A percentile compares a stretch with the other conserved stretches of the same genome.
These are phyloP conservation scores for Juncus inflexus DNA, from an alignment of 176 grass and related monocot species.

Conservation along the genomic window DNA sequence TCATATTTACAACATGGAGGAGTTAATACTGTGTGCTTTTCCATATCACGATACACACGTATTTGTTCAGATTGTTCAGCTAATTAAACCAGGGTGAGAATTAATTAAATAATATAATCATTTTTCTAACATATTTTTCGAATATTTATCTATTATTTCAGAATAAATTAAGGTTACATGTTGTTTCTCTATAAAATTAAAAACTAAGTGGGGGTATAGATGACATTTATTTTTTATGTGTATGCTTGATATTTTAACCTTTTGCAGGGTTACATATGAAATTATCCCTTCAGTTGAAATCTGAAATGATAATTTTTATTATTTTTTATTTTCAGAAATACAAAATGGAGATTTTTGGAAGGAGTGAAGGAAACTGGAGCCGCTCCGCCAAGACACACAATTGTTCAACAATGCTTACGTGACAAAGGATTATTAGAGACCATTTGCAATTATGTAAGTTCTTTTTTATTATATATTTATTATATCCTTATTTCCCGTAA, in stretches of 20 bases:
- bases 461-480: background rate
- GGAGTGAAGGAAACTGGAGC: slow-evolving; percentile 70
- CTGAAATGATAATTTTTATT: no score
- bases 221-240: no score
- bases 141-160: no score
- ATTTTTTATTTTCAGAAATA: slow-evolving; percentile 45
- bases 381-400: slow-evolving; percentile 62
- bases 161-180: no score
- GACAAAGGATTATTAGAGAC: slow-evolving; percentile 79
- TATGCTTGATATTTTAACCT: no score
- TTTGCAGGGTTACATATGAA: no score
- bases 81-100: slow-evolving; percentile 68
- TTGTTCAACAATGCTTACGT: slow-evolving; percentile 84
- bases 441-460: slow-evolving; percentile 78
- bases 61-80: slow-evolving; percentile 83
- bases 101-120: background rate
- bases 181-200: no score
- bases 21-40: slow-evolving; percentile 62
- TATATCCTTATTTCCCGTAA: background rate
- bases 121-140: background rate
- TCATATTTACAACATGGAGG: slow-evolving; percentile 86
- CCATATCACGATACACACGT: slow-evolving; percentile 80
- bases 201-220: no score
- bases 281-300: no score
- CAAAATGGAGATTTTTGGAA: slow-evolving; percentile 85